phyloP scores from a whole-genome alignment of 2,329 filamentous ascomycete species.

The Aspergillus pseudoviridinutans region DNA sequence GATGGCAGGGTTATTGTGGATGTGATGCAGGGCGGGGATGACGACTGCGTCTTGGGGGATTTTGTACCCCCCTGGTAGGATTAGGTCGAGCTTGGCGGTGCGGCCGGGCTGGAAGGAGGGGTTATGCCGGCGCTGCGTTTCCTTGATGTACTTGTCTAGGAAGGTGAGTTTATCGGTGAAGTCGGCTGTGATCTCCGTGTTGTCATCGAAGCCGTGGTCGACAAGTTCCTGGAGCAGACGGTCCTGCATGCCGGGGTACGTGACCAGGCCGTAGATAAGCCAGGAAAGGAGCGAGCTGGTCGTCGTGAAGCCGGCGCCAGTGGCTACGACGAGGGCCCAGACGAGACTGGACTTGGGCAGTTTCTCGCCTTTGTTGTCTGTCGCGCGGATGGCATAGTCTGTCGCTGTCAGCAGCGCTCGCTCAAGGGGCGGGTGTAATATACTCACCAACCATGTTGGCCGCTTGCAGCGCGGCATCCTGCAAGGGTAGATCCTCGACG shows the following conservation, averaged over 20 bases:
- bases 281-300: conserved; percentile 56
- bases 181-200: conserved; percentile 47
- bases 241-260: conserved; percentile 54
- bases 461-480: conserved; percentile 44
- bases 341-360: conserved; percentile 43
- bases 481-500: conserved; percentile 27
- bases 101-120: conserved; percentile 59
- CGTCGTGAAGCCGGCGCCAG: conserved; percentile 58
- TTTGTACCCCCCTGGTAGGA: conserved; percentile 58
- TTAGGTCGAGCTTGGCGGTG: conserved; percentile 52
- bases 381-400: conserved; percentile 53
- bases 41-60: conserved; percentile 51
- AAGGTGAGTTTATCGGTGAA: conserved; percentile 47
- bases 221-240: conserved; percentile 55
- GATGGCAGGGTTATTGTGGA: conserved; percentile 50
- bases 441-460: conserved; percentile 38
- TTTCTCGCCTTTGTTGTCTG: conserved; percentile 52
- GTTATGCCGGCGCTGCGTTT: conserved; percentile 58
- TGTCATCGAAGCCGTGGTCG: conserved; percentile 44
- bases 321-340: conserved; percentile 46
- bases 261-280: conserved; percentile 52
- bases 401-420: not conserved
- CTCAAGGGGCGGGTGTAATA: conserved; percentile 22
- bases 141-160: conserved; percentile 48
- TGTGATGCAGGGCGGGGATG: conserved; percentile 47